Evolutionary conservation across 495 filamentous ascomycete species (phyloP), one percentile per base, ranked within the genome.

Genomic region (Penicillium parvum): DNA sequence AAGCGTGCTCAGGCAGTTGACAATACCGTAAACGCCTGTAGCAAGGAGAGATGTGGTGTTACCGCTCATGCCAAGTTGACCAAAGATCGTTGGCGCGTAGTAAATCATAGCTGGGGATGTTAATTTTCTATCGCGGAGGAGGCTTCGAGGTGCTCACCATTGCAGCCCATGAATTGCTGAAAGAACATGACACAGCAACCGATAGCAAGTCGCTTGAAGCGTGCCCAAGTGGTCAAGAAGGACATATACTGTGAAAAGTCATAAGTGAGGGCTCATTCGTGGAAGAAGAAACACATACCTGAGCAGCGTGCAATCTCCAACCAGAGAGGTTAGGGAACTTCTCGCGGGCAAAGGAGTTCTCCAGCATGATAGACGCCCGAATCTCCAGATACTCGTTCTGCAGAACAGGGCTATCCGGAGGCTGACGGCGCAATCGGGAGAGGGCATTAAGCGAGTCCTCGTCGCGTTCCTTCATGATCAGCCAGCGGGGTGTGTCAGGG

Each of bases 351-450:
- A 78, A 84, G 11, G 84, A 77, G 64, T 90, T 87, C 65, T 92
- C 88, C 40, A 90, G 86, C 39, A 82, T 73, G 4, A 82, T 82
- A 43, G 88, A 85, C 0, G 86, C 84, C 58, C 84, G 83, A 62
- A 95, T 90, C 57, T 92, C 88, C 20, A 87, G 72, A 59, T 83
- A 90, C 52, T 91, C 88, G 18, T 86, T 74, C 53, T 84, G 73
- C 32, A 92, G 76, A 0, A 81, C 68, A 39, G 85, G 79, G 50
- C 83, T 75, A 57, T 61, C 53, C 16, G 17, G 32, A 12, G 64
- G 43, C 50, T 51, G 61, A 8, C 72, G 73, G 9, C 88, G 83
- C 5, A 95, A 77, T 33, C 43, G 72, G 1, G 85, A 77, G 8
- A 92, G 73, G 0, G 86, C 78, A n/a, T 60, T 64, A 20, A 81